Conservation (phyloP, 495 filamentous ascomycete species). For the Lepraria neglecta region DNA sequence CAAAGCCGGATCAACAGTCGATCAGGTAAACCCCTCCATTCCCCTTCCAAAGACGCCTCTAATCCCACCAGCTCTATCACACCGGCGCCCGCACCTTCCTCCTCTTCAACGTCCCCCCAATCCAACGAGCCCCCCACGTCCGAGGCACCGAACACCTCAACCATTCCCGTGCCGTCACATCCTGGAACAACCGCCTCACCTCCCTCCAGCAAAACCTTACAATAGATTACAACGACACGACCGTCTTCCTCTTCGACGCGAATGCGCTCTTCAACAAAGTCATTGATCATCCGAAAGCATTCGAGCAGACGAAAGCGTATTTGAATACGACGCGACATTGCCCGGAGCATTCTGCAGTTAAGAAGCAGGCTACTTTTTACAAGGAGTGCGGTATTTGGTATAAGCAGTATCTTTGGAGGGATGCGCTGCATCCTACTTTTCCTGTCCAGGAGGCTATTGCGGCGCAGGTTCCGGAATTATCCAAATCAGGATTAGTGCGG, state of each 20-base stretch:
- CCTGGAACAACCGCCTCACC: slow-evolving; percentile 10
- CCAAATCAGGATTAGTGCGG: too few relatives aligned
- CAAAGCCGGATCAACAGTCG: too few relatives aligned
- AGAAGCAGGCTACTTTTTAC: too few relatives aligned
- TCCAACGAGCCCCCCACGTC: too few relatives aligned
- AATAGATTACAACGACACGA: neutral
- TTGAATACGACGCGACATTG: slow-evolving; percentile 3
- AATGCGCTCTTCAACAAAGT: slow-evolving; percentile 11
- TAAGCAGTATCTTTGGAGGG: slow-evolving; percentile 17
- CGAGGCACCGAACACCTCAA: too few relatives aligned
- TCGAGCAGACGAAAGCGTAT: slow-evolving; percentile 3
- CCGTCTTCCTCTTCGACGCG: slow-evolving; percentile 2
- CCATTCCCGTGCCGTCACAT: too few relatives aligned
- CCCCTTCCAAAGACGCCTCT: too few relatives aligned
- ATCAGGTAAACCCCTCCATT: too few relatives aligned
- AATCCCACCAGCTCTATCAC: too few relatives aligned
- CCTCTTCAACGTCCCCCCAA: too few relatives aligned
- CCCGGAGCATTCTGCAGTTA: neutral
- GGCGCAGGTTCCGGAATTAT: neutral
- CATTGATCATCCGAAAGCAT: neutral
- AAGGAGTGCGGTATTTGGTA: neutral
- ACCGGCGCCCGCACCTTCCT: too few relatives aligned
- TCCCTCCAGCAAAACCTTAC: neutral
- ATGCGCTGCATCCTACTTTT: slow-evolving; percentile 7
- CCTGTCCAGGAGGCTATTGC: slow-evolving; percentile 6